Base-by-base conservation (phyloP, 2,329 filamentous ascomycete species). In the Coniochaeta pulveracea region DNA sequence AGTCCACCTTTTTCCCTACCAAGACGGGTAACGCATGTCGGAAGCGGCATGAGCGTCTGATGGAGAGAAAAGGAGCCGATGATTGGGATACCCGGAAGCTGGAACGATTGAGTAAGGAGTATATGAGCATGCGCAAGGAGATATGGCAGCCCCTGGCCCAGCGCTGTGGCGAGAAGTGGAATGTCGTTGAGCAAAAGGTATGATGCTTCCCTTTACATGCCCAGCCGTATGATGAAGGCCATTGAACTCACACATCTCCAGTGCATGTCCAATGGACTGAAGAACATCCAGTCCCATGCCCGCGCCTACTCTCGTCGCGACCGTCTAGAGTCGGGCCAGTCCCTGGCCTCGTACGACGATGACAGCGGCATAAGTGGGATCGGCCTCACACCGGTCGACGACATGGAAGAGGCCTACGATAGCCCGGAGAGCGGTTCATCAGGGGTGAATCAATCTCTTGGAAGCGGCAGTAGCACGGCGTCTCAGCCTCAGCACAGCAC, bases 21-120 rank as follows among this genome's bases (percentile, higher is more conserved):
- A 93, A 93, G 63, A 76, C 73, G 7, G 63, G 80, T 37, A 91
- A 91, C 52, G 86, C 86, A 12, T 93, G 85, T 58, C 82, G 85
- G 42, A 93, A 93, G 61, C 75, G 85, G 35, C 85, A 93, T 48
- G 85, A 93, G 58, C 71, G 85, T 25, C 61, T 93, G 43, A 78
- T 89, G 66, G 81, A 89, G 58, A 75, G 79, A 43, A 69, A 68
- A 50, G 76, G 77, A 37, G 72, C 76, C 30, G 79, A 85, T 46
- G 80, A 88, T 47, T 91, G 84, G 79, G 82, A 89, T 47, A 71
- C 71, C 14, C 64, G 77, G 43, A 83, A 83, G 60, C 64, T 88
- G 16, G 81, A 89, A 51, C 65, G 67, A 8, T 63, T 93, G 25
- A 81, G 83, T 23, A 73, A 72, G 51, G 79, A 82, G 50, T 93